Percentiles rank a stretch among this genome's conserved stretches.
Evolutionary conservation across 495 filamentous ascomycete genomes (phyloP).

Genomic region (Aeminium ludgeri): DNA sequence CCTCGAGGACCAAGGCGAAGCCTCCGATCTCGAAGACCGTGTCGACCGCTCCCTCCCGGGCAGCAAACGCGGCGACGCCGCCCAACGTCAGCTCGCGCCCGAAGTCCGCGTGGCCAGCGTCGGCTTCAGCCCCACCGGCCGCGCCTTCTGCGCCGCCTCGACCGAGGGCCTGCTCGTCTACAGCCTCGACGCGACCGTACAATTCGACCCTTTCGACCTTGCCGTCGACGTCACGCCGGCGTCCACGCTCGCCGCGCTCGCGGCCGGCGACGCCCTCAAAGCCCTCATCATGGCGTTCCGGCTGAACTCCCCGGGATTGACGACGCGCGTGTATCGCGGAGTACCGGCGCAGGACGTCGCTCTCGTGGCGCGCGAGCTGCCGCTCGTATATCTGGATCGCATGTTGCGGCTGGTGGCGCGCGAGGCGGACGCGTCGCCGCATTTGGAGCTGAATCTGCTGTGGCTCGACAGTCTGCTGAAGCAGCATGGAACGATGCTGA

Average conservation of each 20-base stretch:
- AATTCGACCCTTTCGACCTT: constrained; percentile 91
- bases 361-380: constrained; percentile 63
- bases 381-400: constrained; percentile 68
- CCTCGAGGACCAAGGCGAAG: constrained; percentile 73
- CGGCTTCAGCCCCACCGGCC: constrained; percentile 73
- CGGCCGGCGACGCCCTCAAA: constrained; percentile 68
- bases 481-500: constrained; percentile 65
- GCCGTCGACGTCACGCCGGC: constrained; percentile 81
- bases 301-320: constrained; percentile 60
- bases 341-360: constrained; percentile 60
- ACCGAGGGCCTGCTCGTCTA: constrained; percentile 92
- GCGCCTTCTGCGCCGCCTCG: constrained; percentile 82
- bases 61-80: constrained; percentile 68
- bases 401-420: constrained; percentile 71
- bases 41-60: constrained; percentile 77
- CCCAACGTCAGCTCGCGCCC: constrained; percentile 52
- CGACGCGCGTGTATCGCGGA: constrained; percentile 68
- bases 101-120: constrained; percentile 77
- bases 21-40: constrained; percentile 73
- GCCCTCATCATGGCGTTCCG: constrained; percentile 95
- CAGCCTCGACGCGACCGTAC: constrained; percentile 54
- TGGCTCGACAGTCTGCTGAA: constrained; percentile 82
- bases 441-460: constrained; percentile 80
- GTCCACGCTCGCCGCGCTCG: constrained; percentile 55
- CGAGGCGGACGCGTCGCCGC: constrained; percentile 75